phyloP scores from a whole-genome alignment of 1,139 yeast species.

The Yamadazyma songkhlaensis region DNA sequence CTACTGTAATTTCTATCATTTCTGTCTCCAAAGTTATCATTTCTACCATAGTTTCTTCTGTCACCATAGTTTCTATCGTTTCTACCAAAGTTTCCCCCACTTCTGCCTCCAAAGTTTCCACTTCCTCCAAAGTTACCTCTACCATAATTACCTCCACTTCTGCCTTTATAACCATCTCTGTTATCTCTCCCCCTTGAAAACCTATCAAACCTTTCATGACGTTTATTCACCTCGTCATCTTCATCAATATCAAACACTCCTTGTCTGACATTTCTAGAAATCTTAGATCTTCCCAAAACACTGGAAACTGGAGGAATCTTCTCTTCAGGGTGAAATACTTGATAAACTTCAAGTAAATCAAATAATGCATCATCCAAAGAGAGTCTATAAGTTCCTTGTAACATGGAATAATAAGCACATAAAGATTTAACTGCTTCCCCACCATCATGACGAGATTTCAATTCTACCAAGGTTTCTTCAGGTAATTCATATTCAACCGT shows the following conservation, averaged over 20 bases:
- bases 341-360: constrained; percentile 10
- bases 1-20: neutral
- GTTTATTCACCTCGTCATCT: neutral
- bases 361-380: constrained; percentile 8
- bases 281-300: neutral
- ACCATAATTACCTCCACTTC: constrained; percentile 16
- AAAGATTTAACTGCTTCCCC: constrained; percentile 23
- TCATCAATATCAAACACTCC: constrained; percentile 1
- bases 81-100: neutral
- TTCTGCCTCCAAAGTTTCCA: neutral
- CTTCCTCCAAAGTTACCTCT: constrained; percentile 5
- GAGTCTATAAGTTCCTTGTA: constrained; percentile 16
- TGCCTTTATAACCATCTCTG: no score
- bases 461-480: constrained; percentile 5
- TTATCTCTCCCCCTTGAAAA: constrained; percentile 5
- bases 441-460: neutral
- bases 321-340: constrained; percentile 5
- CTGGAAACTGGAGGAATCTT: constrained; percentile 6
- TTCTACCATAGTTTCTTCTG: constrained; percentile 23
- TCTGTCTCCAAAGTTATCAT: neutral
- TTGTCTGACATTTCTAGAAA: neutral
- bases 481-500: constrained; percentile 13
- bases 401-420: constrained; percentile 25
- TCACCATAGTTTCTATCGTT: neutral
- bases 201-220: constrained; percentile 2